These are phyloP conservation scores for Cetradonia linearis DNA, from an alignment of 495 filamentous ascomycete species.

Conservation along the genomic window DNA sequence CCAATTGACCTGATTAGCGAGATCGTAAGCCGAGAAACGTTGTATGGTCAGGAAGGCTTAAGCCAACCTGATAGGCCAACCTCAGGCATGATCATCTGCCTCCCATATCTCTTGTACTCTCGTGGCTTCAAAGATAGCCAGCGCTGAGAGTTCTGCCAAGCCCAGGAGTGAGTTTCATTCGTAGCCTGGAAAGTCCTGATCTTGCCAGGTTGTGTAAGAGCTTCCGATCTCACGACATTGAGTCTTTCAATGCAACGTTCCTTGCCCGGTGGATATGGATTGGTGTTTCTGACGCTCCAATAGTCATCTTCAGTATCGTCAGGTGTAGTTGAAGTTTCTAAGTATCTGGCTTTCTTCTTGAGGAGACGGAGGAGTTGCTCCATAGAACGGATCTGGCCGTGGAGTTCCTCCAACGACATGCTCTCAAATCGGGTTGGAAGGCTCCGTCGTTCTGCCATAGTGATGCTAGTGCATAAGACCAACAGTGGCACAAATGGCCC, in stretches of 20 bases:
- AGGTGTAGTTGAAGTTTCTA: too few species aligned
- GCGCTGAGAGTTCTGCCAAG: too few species aligned
- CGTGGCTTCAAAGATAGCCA: slow-evolving; percentile 28
- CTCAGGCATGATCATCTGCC: slow-evolving; percentile 84
- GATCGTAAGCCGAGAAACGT: slow-evolving; percentile 19
- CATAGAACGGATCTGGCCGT: not conserved
- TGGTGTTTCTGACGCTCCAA: not conserved
- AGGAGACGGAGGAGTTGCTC: not conserved
- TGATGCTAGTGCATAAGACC: not conserved
- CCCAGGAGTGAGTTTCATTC: not conserved
- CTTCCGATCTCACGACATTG: not conserved
- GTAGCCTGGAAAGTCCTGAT: too few species aligned
- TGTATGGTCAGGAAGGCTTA: not conserved
- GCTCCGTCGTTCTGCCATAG: not conserved
- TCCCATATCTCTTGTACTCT: slow-evolving; percentile 77
- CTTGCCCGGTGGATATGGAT: not conserved
- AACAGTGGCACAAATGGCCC: not conserved
- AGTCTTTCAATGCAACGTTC: not conserved
- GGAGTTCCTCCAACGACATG: not conserved
- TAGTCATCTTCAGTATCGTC: too few species aligned
- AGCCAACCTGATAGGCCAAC: slow-evolving; percentile 63
- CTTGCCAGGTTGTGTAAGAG: not conserved
- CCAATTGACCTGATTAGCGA: slow-evolving; percentile 56
- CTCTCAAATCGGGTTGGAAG: not conserved
- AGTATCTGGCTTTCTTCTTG: not conserved